These are phyloP conservation scores for Oryza officinalis DNA, from an alignment of 176 grass and related monocot species.

Conservation along the genomic window DNA sequence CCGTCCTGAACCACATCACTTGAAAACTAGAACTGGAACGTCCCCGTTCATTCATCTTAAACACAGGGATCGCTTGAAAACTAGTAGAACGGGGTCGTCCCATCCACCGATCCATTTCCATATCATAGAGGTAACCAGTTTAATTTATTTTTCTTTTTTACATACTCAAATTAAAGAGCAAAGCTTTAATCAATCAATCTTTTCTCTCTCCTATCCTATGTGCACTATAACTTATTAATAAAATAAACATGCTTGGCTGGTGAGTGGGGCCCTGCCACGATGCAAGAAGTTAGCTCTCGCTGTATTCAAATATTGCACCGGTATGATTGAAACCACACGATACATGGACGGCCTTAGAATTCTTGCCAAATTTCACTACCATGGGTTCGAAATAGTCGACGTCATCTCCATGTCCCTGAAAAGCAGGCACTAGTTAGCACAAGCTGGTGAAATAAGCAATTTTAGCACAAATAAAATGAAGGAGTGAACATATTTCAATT, in stretches of 20 bases:
- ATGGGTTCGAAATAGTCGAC: constrained; percentile 75
- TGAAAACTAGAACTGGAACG: too few species aligned
- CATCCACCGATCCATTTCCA: too few species aligned
- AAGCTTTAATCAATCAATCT: not conserved
- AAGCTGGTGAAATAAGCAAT: constrained; percentile 8
- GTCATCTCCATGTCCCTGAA: constrained; percentile 83
- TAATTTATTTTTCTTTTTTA: not conserved
- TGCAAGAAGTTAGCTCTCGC: constrained; percentile 22
- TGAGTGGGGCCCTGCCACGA: not conserved
- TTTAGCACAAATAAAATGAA: not conserved
- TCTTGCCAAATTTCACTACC: constrained; percentile 55
- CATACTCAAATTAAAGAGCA: too few species aligned
- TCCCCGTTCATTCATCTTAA: too few species aligned
- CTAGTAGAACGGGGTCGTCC: too few species aligned
- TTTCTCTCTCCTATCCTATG: not conserved
- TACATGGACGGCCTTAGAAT: constrained; percentile 66
- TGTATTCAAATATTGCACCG: constrained; percentile 72
- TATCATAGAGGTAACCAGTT: not conserved
- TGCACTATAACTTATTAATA: constrained; percentile 14
- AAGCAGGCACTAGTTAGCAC: constrained; percentile 8
- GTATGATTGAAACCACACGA: constrained; percentile 98
- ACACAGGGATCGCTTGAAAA: too few species aligned
- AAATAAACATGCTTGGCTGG: not conserved
- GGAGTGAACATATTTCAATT: not conserved
- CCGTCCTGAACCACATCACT: too few species aligned